These are phyloP conservation scores for Barnettozyma californica DNA, from an alignment of 805 yeast species.

Conservation along the genomic window DNA sequence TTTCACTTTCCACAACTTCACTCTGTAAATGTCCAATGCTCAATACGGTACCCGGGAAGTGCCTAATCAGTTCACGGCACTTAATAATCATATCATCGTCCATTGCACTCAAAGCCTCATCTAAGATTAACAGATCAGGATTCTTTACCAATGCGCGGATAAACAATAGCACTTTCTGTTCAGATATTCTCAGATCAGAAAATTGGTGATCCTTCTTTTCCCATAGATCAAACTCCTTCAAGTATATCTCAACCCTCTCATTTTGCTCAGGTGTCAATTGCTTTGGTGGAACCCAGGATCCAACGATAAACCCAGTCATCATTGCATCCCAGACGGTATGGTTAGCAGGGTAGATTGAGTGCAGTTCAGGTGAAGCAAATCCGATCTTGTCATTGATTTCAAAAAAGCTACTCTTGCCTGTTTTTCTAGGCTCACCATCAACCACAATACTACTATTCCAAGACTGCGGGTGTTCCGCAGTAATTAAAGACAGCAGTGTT, in stretches of 20 bases:
- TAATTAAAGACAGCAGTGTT: conserved; percentile 74
- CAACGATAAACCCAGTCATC: conserved; percentile 70
- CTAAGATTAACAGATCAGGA: conserved; percentile 76
- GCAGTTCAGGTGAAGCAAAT: conserved; percentile 87
- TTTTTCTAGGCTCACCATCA: conserved; percentile 60
- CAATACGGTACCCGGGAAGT: conserved; percentile 66
- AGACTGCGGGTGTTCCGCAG: conserved; percentile 96
- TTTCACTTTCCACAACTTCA: conserved; percentile 73
- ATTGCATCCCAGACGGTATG: conserved; percentile 53
- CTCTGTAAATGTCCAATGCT: conserved; percentile 74
- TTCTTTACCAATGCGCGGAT: conserved; percentile 71
- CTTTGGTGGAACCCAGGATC: conserved; percentile 51
- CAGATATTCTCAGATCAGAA: conserved; percentile 52
- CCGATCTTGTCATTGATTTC: conserved; percentile 79
- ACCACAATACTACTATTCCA: conserved; percentile 71
- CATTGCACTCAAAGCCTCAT: conserved; percentile 93
- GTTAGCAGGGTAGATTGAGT: conserved; percentile 68
- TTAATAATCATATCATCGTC: conserved; percentile 52
- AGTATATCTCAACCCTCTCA: conserved; percentile 37
- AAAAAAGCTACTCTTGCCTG: conserved; percentile 74
- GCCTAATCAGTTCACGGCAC: conserved; percentile 46
- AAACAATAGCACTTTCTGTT: conserved; percentile 75
- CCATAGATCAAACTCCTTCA: conserved; percentile 41
- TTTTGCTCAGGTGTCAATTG: conserved; percentile 33
- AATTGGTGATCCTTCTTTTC: conserved; percentile 38